Conservation (phyloP, 2,329 filamentous ascomycete species). For the Penicillium sp. region DNA sequence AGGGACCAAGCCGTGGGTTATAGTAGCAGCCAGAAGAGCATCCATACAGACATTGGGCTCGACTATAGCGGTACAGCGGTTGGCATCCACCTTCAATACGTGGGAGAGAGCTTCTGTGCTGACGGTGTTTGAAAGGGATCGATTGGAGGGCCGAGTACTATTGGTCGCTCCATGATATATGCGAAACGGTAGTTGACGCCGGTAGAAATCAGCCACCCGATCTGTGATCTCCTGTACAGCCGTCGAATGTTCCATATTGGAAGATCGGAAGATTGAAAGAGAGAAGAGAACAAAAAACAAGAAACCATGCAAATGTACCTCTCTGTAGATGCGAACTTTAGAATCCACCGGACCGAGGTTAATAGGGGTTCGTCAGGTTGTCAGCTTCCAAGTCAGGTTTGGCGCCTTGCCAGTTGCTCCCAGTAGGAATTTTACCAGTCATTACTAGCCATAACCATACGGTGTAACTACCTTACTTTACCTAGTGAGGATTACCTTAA, state of each 20-base stretch:
- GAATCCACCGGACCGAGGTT: too few relatives aligned
- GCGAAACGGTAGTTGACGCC: slow-evolving; percentile 59
- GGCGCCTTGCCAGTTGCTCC: too few relatives aligned
- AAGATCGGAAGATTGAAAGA: background rate
- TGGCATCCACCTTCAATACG: slow-evolving; percentile 59
- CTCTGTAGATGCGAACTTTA: background rate
- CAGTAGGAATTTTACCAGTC: too few relatives aligned
- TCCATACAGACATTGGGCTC: slow-evolving; percentile 71
- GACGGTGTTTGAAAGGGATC: slow-evolving; percentile 49
- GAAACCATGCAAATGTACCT: background rate
- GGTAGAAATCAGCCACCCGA: slow-evolving; percentile 42
- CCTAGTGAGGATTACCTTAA: too few relatives aligned
- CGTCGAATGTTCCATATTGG: slow-evolving; percentile 18
- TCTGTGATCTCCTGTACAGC: slow-evolving; percentile 17
- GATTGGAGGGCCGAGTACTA: slow-evolving; percentile 61
- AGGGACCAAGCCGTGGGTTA: slow-evolving; percentile 55
- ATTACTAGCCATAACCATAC: too few relatives aligned
- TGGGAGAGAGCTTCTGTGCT: slow-evolving; percentile 63
- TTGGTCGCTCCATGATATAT: slow-evolving; percentile 75
- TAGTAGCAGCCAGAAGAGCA: slow-evolving; percentile 55
- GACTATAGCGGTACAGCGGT: slow-evolving; percentile 56
- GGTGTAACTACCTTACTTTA: too few relatives aligned
- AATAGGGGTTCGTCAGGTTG: too few relatives aligned
- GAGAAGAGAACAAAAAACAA: background rate
- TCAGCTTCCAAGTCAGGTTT: too few relatives aligned